Conservation (phyloP, 2,329 filamentous ascomycete genomes). For the Stachybotrys elegans region DNA sequence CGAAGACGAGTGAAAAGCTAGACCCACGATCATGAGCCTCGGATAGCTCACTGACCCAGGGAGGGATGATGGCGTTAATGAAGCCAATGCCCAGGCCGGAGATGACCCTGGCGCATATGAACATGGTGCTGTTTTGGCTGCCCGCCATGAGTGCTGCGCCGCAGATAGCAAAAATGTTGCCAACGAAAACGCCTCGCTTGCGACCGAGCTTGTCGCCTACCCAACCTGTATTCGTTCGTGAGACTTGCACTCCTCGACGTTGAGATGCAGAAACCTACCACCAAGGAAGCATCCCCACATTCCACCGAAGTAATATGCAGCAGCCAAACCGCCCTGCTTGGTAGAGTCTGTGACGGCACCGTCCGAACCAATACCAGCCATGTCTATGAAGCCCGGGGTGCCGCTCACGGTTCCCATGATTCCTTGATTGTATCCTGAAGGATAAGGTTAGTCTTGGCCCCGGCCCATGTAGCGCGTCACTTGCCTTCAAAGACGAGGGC, state of each 20-base stretch:
- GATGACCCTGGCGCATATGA: constrained; percentile 42
- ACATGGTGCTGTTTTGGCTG: constrained; percentile 39
- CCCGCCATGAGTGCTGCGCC: constrained; percentile 44
- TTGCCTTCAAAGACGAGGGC: constrained; percentile 16
- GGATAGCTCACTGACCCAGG: constrained; percentile 43
- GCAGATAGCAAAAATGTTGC: constrained; percentile 40
- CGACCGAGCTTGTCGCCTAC: constrained; percentile 49
- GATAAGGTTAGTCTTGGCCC: not conserved
- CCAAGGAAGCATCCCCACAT: constrained; percentile 46
- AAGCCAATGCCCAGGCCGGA: constrained; percentile 48
- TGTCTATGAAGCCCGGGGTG: constrained; percentile 32
- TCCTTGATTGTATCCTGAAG: constrained; percentile 47
- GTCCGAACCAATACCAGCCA: constrained; percentile 41
- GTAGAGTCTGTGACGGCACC: constrained; percentile 41
- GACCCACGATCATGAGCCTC: constrained; percentile 39
- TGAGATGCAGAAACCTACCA: constrained; percentile 13
- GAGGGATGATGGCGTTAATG: constrained; percentile 44
- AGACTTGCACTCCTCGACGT: not conserved
- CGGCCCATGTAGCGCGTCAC: not conserved
- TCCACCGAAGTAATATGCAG: constrained; percentile 47
- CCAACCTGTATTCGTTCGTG: constrained; percentile 23
- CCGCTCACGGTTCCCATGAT: constrained; percentile 48
- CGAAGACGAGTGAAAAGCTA: constrained; percentile 43
- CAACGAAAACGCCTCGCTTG: constrained; percentile 37
- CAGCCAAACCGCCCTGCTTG: constrained; percentile 46